phyloP scores from a whole-genome alignment of 148 eudicot genomes.

The Dianthus caryophyllus region DNA sequence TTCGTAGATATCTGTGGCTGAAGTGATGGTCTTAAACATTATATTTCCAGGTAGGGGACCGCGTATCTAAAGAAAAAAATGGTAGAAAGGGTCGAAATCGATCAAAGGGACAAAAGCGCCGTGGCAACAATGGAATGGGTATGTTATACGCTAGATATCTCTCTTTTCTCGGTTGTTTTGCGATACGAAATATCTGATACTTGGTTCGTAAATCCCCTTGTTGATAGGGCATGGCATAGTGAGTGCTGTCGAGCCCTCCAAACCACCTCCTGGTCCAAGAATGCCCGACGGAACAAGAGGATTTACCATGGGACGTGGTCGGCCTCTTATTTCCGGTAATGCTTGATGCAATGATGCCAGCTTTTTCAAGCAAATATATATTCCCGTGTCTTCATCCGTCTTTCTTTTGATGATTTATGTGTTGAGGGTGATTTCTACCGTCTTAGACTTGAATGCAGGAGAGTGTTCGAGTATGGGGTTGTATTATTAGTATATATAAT shows the following conservation, averaged over 20 bases:
- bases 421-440: not conserved
- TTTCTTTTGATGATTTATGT: not conserved
- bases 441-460: not conserved
- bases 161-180: not conserved
- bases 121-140: conserved; percentile 59
- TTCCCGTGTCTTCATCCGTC: not conserved
- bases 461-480: conserved; percentile 10
- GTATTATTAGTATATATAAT: not conserved
- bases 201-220: not conserved
- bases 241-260: conserved; percentile 44
- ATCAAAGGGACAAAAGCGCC: conserved; percentile 50
- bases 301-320: conserved; percentile 88
- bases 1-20: not conserved
- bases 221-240: conserved; percentile 56
- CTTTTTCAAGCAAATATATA: not conserved
- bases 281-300: conserved; percentile 98
- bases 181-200: not conserved
- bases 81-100: conserved; percentile 45
- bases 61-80: conserved; percentile 42
- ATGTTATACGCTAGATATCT: conserved; percentile 21
- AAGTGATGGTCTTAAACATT: not conserved
- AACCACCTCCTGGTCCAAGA: conserved; percentile 84
- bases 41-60: conserved; percentile 42
- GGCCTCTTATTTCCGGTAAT: conserved; percentile 32
- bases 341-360: conserved; percentile 1